A percentile compares a stretch with the other conserved stretches of the same genome.
These are phyloP conservation scores for Boletus huronensis DNA, from an alignment of 768 basidiomycete genomes.

Conservation along the genomic window DNA sequence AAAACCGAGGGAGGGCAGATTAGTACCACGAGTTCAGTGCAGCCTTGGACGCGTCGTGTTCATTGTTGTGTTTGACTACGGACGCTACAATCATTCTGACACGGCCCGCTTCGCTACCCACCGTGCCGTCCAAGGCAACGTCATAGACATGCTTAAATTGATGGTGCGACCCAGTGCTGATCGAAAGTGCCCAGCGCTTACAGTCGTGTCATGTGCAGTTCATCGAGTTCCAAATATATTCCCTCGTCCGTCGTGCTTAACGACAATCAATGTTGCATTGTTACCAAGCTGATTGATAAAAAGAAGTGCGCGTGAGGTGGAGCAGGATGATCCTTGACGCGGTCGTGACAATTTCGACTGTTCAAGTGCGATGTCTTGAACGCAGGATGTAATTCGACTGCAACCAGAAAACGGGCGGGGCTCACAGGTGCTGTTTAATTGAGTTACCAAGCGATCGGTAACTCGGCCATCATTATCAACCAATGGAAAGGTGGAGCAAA, in stretches of 20 bases:
- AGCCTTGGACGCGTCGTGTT: not conserved
- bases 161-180: not conserved
- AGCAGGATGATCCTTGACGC: not conserved
- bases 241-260: not conserved
- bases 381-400: not conserved
- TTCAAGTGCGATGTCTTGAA: not conserved
- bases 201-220: not conserved
- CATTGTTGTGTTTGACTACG: not conserved
- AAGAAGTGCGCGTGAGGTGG: not conserved
- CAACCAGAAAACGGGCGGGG: too few species aligned
- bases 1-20: not conserved
- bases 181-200: not conserved
- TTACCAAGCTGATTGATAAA: not conserved
- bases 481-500: slow-evolving; percentile 22
- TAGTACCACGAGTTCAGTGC: not conserved
- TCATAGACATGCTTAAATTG: too few species aligned
- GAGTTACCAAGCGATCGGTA: too few species aligned
- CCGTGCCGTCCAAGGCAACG: not conserved
- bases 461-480: too few species aligned
- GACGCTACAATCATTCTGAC: not conserved
- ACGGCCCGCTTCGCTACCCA: not conserved
- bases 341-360: not conserved
- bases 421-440: too few species aligned
- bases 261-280: not conserved
- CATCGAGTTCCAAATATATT: slow-evolving; percentile 1